Base-by-base conservation (phyloP, 2,329 filamentous ascomycete genomes). In the Beauveria brongniartii region DNA sequence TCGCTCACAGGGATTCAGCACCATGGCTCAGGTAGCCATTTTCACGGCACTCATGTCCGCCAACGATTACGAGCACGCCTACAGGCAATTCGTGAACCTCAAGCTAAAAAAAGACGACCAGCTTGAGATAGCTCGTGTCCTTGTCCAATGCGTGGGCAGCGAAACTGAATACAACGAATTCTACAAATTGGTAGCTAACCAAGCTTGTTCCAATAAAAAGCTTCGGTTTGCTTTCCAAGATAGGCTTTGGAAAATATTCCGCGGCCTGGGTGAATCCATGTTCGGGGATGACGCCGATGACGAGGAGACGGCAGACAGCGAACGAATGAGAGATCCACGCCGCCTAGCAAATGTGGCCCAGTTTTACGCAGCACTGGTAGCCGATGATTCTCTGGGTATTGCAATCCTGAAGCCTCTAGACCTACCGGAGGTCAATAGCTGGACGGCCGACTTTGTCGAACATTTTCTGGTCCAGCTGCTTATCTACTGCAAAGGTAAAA, bases 11-110 rank as follows among this genome's bases (percentile, higher is more conserved):
- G 87, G 91, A 22, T 91, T 97, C 84, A 94, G 91, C 70, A 96
- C 91, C 0, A 86, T 91, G 62, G 82, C 94, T 22, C 88, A 92
- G 51, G 85, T 91, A 58, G 90, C 91, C n/a, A 96, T 99, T 63
- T 99, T 99, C 73, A 83, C 95, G 40, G 87, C 92, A 5, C 86
- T 99, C 63, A 89, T 97, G 80, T 92, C 90, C 12, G 90, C 91
- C 1, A 84, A 83, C 10, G 91, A 96, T 70, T 91, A 83, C 71
- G 87, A 92, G 66, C 91, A 97, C 68, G 94, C 92, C 0, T 87
- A 92, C 67, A 76, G 87, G 10, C 88, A 92, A 20, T 80, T 97
- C 8, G 78, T 87, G 62, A 95, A 95, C 70, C 83, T 99, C 10
- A 86, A 86, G 41, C 80, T 99, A 52, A 97, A 94, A 75, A 90